These are phyloP conservation scores for Linnemannia zychae DNA, from an alignment of 192 early-diverging fungal genomes.

Conservation along the genomic window DNA sequence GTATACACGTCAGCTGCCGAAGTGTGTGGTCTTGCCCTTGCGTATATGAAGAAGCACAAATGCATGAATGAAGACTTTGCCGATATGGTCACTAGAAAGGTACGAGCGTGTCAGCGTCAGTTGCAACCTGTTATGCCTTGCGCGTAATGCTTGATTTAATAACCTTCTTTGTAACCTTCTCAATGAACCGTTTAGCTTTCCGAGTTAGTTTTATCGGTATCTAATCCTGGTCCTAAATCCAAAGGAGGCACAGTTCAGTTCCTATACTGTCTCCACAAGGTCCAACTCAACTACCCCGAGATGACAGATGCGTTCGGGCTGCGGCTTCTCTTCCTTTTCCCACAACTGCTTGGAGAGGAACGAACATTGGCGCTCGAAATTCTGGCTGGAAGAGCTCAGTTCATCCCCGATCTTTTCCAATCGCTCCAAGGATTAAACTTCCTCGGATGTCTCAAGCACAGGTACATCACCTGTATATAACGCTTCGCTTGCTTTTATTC, in stretches of 20 bases:
- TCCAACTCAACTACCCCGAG: conserved; percentile 56
- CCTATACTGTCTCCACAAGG: conserved; percentile 58
- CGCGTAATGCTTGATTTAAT: neutral
- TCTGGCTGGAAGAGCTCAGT: conserved; percentile 62
- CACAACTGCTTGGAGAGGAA: conserved; percentile 58
- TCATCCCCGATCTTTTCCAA: conserved; percentile 66
- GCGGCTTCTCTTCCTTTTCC: conserved; percentile 65
- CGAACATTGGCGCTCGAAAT: conserved; percentile 67
- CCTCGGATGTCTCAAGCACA: conserved; percentile 63
- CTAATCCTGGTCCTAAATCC: neutral
- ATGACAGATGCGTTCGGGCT: conserved; percentile 53
- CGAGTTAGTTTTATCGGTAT: neutral
- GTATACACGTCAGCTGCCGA: conserved; percentile 72
- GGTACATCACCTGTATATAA: conserved; percentile 23
- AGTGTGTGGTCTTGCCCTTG: conserved; percentile 53
- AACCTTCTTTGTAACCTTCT: neutral
- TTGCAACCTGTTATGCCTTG: neutral
- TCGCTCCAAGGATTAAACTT: conserved; percentile 67
- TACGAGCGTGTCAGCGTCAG: conserved; percentile 2
- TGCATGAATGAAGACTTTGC: conserved; percentile 28
- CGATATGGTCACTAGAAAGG: conserved; percentile 48
- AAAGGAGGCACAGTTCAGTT: conserved; percentile 30
- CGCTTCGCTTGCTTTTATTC: neutral
- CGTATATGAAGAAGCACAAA: conserved; percentile 55
- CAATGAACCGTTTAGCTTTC: neutral